Evolutionary conservation across 2,329 filamentous ascomycete genomes (phyloP), one percentile per base, ranked within the genome.

Genomic region (Fusarium neocosmosporiellum): DNA sequence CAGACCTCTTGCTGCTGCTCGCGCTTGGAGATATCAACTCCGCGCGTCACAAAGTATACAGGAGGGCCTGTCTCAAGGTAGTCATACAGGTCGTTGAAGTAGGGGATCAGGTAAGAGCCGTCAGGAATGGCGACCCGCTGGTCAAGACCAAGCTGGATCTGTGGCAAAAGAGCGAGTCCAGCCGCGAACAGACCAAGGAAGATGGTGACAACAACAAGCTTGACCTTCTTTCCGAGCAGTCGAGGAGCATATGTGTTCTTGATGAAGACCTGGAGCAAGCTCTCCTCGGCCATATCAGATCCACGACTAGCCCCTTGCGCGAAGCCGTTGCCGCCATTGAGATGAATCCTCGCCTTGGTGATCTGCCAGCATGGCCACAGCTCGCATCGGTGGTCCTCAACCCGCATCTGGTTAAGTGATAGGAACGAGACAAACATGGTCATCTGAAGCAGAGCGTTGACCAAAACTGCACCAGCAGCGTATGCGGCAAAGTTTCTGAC

Each of bases 401-500:
- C 95, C 10, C 97, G 90, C 79, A 91, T 90, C 83, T 99, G 96
- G 79, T 99, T 99, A 66, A 98, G 88, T 3, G 95, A 91, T 9
- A 99, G 87, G 4, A 98, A 92, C 1, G 97, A 96, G 41, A 98
- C 89, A 79, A 99, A 99, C 91, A 98, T 96, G 1, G 97, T 99
- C 74, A 98, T 93, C 81, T 99, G 96, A 7, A 99, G 86, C n/a
- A 98, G 81, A 0, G 97, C 97, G 80, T 99, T 99, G 86, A 99
- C 96, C 76, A 98, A 92, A 13, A 99, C 96, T 13, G 96, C 96
- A 59, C 96, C 96, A 2, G 96, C 95, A 14, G 96, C 96, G 80
- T 99, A 99, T 4, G 96, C 92, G 18, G 96, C 97, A 83, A 99
- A 99, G 82, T 99, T 99, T 71, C 95, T 91, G 48, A 99, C 97